Percentiles rank a stretch among this genome's conserved stretches.
Conservation (phyloP, 2,329 filamentous ascomycete genomes). For the Cladobotryum mycophilum region DNA sequence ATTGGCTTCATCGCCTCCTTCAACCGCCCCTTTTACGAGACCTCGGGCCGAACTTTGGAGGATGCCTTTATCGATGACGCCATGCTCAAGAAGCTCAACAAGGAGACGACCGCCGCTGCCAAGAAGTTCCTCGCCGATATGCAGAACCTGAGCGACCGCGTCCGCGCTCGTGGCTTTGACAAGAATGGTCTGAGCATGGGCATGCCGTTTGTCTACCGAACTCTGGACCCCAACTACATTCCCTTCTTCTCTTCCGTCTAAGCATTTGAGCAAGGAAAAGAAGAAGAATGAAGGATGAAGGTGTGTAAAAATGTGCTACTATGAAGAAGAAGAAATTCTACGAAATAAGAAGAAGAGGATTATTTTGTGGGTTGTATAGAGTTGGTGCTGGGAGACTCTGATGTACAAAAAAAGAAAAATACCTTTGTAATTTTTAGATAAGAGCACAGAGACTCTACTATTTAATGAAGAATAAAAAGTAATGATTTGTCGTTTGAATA, state of each 20-base stretch:
- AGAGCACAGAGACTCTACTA: too few species aligned
- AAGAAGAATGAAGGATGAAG: too few species aligned
- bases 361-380: too few species aligned
- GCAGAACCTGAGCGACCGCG: conserved; percentile 29
- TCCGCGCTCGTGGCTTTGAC: conserved; percentile 36
- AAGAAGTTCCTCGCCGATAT: conserved; percentile 30
- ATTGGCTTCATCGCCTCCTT: conserved; percentile 33
- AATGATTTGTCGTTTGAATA: too few species aligned
- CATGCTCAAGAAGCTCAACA: conserved; percentile 29
- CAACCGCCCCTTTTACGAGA: conserved; percentile 32
- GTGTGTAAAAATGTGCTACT: too few species aligned
- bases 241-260: conserved; percentile 15
- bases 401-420: too few species aligned
- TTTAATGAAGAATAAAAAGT: too few species aligned
- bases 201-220: conserved; percentile 40
- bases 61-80: conserved; percentile 34
- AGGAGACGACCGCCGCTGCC: conserved; percentile 26
- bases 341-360: too few species aligned
- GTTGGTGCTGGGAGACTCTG: too few species aligned
- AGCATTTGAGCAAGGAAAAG: background rate
- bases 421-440: too few species aligned
- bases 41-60: conserved; percentile 30
- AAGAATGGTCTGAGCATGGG: conserved; percentile 35
- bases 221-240: conserved; percentile 17
- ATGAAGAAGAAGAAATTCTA: too few species aligned